A percentile compares a stretch with the other conserved stretches of the same genome.
Evolutionary conservation across 306 rosid species (phyloP).

Genomic region (Canavalia gladiata): DNA sequence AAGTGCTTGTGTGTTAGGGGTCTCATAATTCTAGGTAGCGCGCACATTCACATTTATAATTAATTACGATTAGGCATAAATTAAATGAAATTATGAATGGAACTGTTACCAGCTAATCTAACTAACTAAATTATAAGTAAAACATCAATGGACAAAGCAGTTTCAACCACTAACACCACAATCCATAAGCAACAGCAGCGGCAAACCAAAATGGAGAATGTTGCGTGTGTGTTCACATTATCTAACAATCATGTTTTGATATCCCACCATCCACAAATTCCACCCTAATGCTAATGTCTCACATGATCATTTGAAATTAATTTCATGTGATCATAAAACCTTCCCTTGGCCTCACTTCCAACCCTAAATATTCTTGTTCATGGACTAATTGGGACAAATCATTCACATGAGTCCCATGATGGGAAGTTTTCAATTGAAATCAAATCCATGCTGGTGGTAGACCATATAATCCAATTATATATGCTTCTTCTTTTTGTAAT

Average conservation of each 20-base stretch:
- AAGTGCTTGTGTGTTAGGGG: neutral
- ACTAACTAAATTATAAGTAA: constrained; percentile 40
- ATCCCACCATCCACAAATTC: constrained; percentile 21
- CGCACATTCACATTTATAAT: no score
- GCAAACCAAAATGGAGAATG: constrained; percentile 52
- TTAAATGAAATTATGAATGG: constrained; percentile 9
- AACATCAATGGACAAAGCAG: constrained; percentile 47
- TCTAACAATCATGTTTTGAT: constrained; percentile 19
- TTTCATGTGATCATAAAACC: neutral
- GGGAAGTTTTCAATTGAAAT: constrained; percentile 24
- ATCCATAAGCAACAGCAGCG: constrained; percentile 49
- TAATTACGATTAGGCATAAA: neutral
- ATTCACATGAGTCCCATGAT: constrained; percentile 36
- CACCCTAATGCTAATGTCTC: neutral
- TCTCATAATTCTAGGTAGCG: neutral
- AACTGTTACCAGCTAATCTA: constrained; percentile 50
- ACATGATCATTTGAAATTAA: constrained; percentile 11
- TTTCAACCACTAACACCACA: constrained; percentile 51
- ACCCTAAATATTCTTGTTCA: constrained; percentile 47
- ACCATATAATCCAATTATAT: constrained; percentile 30
- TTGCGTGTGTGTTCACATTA: constrained; percentile 45
- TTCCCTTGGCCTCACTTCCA: constrained; percentile 40
- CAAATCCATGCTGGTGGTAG: constrained; percentile 47
- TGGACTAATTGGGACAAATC: constrained; percentile 26
- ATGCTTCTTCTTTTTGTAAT: constrained; percentile 2